Evolutionary conservation across 1,284 basidiomycete species (phyloP).

Genomic region (Inonotus obliquus): DNA sequence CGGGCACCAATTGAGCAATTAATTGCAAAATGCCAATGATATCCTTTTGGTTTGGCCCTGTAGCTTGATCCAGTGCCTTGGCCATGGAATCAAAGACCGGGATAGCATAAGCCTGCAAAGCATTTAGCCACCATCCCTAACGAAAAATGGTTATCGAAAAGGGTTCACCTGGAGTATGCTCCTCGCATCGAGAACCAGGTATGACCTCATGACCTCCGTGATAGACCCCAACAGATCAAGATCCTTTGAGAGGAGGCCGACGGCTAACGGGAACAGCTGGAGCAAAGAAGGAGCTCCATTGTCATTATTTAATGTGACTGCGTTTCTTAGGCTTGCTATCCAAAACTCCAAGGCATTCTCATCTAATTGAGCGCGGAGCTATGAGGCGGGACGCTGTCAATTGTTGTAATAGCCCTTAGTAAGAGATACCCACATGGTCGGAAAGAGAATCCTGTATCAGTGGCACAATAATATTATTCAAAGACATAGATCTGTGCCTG

Average conservation of each 20-base stretch:
- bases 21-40: conserved; percentile 51
- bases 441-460: conserved; percentile 73
- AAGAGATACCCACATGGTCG: conserved; percentile 43
- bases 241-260: conserved; percentile 61
- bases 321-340: conserved; percentile 70
- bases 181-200: conserved; percentile 69
- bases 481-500: conserved; percentile 52
- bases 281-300: conserved; percentile 52
- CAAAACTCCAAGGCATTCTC: conserved; percentile 76
- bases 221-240: conserved; percentile 72
- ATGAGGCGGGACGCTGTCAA: conserved; percentile 37
- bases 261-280: conserved; percentile 63
- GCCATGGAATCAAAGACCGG: conserved; percentile 54
- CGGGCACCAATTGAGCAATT: conserved; percentile 57
- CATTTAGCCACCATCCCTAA: not conserved
- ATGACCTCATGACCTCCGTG: conserved; percentile 72
- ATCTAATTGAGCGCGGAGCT: conserved; percentile 48
- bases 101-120: conserved; percentile 31
- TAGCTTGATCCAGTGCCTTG: conserved; percentile 43
- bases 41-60: conserved; percentile 51
- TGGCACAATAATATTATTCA: conserved; percentile 62
- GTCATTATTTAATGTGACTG: conserved; percentile 46
- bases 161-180: conserved; percentile 66
- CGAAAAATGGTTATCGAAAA: conserved; percentile 19
- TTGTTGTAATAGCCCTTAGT: not conserved